These are phyloP conservation scores for Chlorella variabilis DNA, from an alignment of 163 green algal species.

Conservation along the genomic window DNA sequence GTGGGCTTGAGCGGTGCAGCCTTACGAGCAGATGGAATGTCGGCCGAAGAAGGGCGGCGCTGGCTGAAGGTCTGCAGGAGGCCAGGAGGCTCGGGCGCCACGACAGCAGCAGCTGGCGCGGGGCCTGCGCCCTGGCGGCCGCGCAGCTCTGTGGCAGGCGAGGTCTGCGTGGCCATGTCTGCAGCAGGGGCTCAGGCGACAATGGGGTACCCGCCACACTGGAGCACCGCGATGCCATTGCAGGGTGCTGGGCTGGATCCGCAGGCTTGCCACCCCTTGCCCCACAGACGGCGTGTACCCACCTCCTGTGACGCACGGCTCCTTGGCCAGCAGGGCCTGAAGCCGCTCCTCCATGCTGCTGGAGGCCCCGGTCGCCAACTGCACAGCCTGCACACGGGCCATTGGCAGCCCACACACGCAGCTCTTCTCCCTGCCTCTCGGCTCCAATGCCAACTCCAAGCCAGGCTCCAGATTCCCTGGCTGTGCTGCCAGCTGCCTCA, in stretches of 20 bases:
- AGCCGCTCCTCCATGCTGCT: neutral
- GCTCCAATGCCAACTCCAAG: too few species aligned
- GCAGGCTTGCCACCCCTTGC: too few species aligned
- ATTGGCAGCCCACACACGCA: too few species aligned
- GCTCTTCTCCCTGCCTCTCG: too few species aligned
- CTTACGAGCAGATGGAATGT: neutral
- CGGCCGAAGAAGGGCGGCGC: neutral
- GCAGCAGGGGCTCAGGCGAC: neutral
- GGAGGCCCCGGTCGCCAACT: neutral
- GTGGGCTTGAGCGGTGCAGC: neutral
- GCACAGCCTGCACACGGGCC: slow-evolving; percentile 13
- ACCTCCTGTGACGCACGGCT: slow-evolving; percentile 5
- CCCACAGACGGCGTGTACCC: neutral
- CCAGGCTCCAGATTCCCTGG: too few species aligned
- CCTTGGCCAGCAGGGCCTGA: slow-evolving; percentile 5
- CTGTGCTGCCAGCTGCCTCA: neutral
- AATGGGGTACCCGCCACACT: too few species aligned
- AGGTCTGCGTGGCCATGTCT: slow-evolving; percentile 44
- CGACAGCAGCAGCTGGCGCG: neutral
- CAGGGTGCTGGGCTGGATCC: too few species aligned
- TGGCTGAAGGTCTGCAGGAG: slow-evolving; percentile 17
- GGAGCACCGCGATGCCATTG: too few species aligned
- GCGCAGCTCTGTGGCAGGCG: neutral
- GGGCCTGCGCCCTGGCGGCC: neutral
- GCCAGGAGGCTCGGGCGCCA: neutral